Evolutionary conservation across 2,329 filamentous ascomycete species (phyloP), one percentile per base, ranked within the genome.

Genomic region (Fusarium ramigenum): DNA sequence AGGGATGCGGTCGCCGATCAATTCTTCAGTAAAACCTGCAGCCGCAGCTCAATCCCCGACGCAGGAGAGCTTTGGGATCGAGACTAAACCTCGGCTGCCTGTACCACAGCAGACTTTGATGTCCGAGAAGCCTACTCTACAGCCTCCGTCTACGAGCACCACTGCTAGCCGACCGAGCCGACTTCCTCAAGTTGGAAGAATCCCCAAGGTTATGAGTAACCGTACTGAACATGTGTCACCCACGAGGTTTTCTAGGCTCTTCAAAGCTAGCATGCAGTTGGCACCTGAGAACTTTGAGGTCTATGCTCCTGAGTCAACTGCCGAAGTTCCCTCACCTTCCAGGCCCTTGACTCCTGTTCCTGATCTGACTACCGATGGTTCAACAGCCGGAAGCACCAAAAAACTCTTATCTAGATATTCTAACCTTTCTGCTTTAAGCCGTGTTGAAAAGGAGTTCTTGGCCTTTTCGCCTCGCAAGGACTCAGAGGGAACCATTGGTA

Each of bases 241-340:
- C 4, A 92, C 90, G 79, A 97, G 94, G 36, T 97, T 97, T 80
- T 97, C 95, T 6, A 87, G 94, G 12, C 94, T 95, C 0, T 97
- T 97, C 79, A 82, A 87, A 53, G 80, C 86, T 18, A 90, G 88
- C 73, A 70, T 86, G 44, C 84, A 87, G 65, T 72, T 65, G 60
- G 78, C 60, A 62, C 77, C 49, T 52, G 78, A 56, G 54, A 82
- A 18, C 79, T 83, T 70, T 63, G 80, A 59, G 4, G 61, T 77
- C 12, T 66, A 70, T 25, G 78, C 80, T 28, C 57, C 70, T 1
- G 79, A 85, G 3, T 87, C 82, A 1, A 80, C 88, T 58, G 86
- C 86, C 5, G 85, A 87, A 60, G 87, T 86, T 1, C 85, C 85
- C 4, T 87, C 82, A 42, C 84, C 84, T 19, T 80, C 83, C 2